Evolutionary conservation across 345 rosid genomes (phyloP).

Genomic region (Euphorbia lathyris): DNA sequence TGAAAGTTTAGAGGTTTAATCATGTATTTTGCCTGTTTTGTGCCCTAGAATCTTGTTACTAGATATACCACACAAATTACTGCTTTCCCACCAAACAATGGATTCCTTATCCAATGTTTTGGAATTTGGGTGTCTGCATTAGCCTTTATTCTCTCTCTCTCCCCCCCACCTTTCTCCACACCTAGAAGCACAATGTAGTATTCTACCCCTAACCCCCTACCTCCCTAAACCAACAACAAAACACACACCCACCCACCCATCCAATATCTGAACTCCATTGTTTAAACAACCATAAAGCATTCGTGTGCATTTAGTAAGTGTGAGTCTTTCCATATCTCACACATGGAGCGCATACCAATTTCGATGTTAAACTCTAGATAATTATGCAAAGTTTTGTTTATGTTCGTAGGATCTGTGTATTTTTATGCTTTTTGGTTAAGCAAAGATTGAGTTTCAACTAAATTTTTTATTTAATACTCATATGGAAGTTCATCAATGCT

Average conservation of each 20-base stretch:
- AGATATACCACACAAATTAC: no score
- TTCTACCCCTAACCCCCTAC: neutral
- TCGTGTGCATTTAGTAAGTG: no score
- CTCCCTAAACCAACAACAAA: neutral
- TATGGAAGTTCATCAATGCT: neutral
- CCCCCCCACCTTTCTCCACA: neutral
- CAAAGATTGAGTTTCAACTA: neutral
- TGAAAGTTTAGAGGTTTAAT: no score
- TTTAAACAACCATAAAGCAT: constrained; percentile 1
- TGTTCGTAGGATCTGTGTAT: neutral
- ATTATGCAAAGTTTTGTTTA: neutral
- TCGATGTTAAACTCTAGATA: neutral
- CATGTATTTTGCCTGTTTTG: no score
- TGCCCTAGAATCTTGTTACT: no score
- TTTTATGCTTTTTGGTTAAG: neutral
- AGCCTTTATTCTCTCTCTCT: neutral
- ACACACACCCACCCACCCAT: no score
- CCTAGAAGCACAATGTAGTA: neutral
- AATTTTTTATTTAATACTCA: neutral
- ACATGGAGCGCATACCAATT: neutral
- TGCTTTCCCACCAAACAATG: neutral
- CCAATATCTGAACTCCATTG: neutral
- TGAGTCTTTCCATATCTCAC: neutral
- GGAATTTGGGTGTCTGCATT: neutral
- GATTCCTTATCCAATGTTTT: neutral